These are phyloP conservation scores for Dicorynia guianensis DNA, from an alignment of 306 rosid genomes.

Conservation along the genomic window DNA sequence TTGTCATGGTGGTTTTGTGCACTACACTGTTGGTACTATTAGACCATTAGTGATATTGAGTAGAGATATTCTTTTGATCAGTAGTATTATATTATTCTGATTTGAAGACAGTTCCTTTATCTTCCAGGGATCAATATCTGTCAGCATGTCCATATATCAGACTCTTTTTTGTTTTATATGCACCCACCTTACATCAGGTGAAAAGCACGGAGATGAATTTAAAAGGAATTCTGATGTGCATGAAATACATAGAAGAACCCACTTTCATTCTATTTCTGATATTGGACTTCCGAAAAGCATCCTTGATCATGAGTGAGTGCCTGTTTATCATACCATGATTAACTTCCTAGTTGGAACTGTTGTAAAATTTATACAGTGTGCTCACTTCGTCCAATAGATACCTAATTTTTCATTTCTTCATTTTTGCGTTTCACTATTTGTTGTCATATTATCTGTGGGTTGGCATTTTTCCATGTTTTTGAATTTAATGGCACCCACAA, in stretches of 20 bases:
- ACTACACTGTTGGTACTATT: conserved; percentile 11
- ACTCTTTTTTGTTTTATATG: conserved; percentile 92
- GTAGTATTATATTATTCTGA: conserved; percentile 30
- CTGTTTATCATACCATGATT: conserved; percentile 24
- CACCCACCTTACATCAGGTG: conserved; percentile 93
- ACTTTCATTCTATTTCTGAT: conserved; percentile 65
- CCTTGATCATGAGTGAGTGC: conserved; percentile 89
- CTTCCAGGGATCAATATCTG: conserved; percentile 90
- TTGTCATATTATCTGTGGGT: conserved; percentile 20
- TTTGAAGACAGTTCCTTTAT: conserved; percentile 33
- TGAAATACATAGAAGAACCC: conserved; percentile 87
- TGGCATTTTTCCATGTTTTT: conserved; percentile 16
- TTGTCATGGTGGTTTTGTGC: conserved; percentile 22
- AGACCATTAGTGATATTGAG: not conserved
- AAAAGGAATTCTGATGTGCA: conserved; percentile 87
- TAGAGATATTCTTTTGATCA: conserved; percentile 13
- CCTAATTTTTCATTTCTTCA: conserved; percentile 24
- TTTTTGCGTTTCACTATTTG: conserved; percentile 22
- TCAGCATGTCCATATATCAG: conserved; percentile 98
- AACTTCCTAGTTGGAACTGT: not conserved
- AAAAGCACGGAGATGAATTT: conserved; percentile 78
- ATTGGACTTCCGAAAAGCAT: conserved; percentile 74
- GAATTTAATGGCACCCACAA: conserved; percentile 6
- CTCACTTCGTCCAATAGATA: conserved; percentile 5
- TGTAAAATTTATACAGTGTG: conserved; percentile 8